Base-by-base conservation (phyloP, 176 grass and related monocot genomes). In the Saccharum spontaneum region DNA sequence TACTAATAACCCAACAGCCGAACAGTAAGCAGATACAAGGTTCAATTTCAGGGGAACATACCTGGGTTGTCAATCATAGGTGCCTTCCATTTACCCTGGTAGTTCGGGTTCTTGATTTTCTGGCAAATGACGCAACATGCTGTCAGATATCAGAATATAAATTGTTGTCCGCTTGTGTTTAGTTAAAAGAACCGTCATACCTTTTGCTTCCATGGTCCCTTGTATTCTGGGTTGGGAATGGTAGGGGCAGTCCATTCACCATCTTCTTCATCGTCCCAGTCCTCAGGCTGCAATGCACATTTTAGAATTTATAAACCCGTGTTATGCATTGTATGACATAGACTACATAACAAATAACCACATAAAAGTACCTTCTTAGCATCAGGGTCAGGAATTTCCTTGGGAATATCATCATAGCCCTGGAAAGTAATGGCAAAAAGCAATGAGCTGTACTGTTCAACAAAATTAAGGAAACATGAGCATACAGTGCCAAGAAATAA, bases 31-130 rank as follows among this genome's bases (percentile, higher is more conserved):
- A 36, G 23, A 48, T 22, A 73, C 30, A 15, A 48, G 17, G 71
- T 9, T 26, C 17, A 54, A 8, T 44, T 39, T 67, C 8, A 86
- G 52, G 46, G 61, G 50, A 86, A 75, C 26, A n/a, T 84, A 99
- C 97, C 94, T 62, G 97, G 97, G 71, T 99, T 99, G 69, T 92
- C 90, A 67, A 99, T 96, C 87, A 99, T 78, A 78, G 93, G 93
- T 67, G 97, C 97, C 90, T 92, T 96, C 97, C 97, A 99, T 77
- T 96, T 96, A 23, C 97, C 97, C 78, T 99, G 88, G 94, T 91
- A 99, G 81, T 88, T 88, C 24, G 93, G 97, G 80, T 99, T 99
- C 93, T 96, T 96, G 77, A 96, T 99, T 92, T 96, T 94, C 97
- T 99, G 74, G 13, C 10, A 83, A 77, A 65, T 30, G 38, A n/a